A percentile compares a stretch with the other conserved stretches of the same genome.
Conservation (phyloP, 805 yeast species). For the Schwanniomyces yamadae region DNA sequence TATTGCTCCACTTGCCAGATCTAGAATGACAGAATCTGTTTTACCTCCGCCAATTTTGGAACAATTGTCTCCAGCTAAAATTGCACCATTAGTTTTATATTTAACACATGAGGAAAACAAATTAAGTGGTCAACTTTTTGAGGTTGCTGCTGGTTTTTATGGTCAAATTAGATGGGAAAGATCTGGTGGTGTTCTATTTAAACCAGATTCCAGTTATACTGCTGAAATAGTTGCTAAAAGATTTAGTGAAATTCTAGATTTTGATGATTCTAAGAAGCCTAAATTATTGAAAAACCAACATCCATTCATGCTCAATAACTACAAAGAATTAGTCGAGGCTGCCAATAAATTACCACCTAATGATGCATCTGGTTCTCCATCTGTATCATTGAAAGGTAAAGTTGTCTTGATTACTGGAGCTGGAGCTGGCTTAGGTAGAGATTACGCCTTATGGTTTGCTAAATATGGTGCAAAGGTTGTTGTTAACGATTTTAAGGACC, state of each 20-base stretch:
- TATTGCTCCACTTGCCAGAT: slow-evolving; percentile 93
- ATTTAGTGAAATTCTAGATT: slow-evolving; percentile 63
- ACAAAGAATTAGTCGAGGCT: slow-evolving; percentile 55
- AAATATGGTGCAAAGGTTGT: slow-evolving; percentile 94
- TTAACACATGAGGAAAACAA: slow-evolving; percentile 62
- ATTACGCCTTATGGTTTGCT: slow-evolving; percentile 83
- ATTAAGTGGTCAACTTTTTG: slow-evolving; percentile 76
- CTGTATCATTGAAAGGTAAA: slow-evolving; percentile 67
- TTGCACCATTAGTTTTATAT: slow-evolving; percentile 87
- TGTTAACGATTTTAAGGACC: slow-evolving; percentile 83
- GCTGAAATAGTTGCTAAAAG: slow-evolving; percentile 78
- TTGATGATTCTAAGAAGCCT: slow-evolving; percentile 55
- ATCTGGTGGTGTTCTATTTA: slow-evolving; percentile 80
- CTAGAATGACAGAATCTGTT: slow-evolving; percentile 92
- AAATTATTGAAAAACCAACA: slow-evolving; percentile 52
- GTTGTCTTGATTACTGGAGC: slow-evolving; percentile 95
- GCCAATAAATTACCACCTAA: slow-evolving; percentile 52
- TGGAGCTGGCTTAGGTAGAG: slow-evolving; percentile 90
- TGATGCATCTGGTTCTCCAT: slow-evolving; percentile 39
- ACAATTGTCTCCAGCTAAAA: slow-evolving; percentile 78
- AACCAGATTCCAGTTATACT: slow-evolving; percentile 72
- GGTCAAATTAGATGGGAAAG: slow-evolving; percentile 96
- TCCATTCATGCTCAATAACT: slow-evolving; percentile 75
- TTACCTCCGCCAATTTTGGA: slow-evolving; percentile 83
- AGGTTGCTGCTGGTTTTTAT: slow-evolving; percentile 91